Conservation (phyloP, 768 basidiomycete genomes). For the Phylloporus scabripes region DNA sequence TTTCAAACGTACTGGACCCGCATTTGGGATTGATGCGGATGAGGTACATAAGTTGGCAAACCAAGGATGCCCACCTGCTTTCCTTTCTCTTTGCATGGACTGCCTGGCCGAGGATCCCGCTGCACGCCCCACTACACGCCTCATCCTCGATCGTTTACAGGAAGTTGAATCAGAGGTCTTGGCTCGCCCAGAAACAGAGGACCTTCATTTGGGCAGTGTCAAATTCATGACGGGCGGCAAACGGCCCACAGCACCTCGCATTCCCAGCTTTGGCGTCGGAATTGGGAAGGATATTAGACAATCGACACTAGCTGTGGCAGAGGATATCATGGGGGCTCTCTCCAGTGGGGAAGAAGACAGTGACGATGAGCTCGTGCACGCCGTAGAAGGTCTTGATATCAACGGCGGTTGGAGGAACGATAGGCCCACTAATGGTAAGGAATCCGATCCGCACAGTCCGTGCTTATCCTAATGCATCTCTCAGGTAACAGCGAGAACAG, state of each 20-base stretch:
- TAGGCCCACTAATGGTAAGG: conserved; percentile 33
- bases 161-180: conserved; percentile 83
- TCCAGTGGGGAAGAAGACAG: conserved; percentile 55
- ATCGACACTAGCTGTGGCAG: conserved; percentile 28
- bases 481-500: conserved; percentile 39
- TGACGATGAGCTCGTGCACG: conserved; percentile 58
- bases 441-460: conserved; percentile 4
- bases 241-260: conserved; percentile 61
- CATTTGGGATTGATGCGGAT: conserved; percentile 67
- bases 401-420: conserved; percentile 40
- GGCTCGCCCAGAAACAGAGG: conserved; percentile 56
- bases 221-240: conserved; percentile 71
- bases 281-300: conserved; percentile 54
- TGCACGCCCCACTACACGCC: conserved; percentile 67
- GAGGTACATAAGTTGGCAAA: conserved; percentile 68
- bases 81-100: conserved; percentile 71
- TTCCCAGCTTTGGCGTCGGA: conserved; percentile 81
- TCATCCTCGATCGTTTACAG: conserved; percentile 73
- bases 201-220: conserved; percentile 79
- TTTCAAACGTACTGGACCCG: conserved; percentile 73
- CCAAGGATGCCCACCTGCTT: conserved; percentile 70
- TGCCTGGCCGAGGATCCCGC: conserved; percentile 66
- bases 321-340: conserved; percentile 31
- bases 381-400: conserved; percentile 45
- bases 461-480: conserved; percentile 11